Evolutionary conservation across 305 asterid genomes (phyloP).

Genomic region (Solanum aculeatissimum): DNA sequence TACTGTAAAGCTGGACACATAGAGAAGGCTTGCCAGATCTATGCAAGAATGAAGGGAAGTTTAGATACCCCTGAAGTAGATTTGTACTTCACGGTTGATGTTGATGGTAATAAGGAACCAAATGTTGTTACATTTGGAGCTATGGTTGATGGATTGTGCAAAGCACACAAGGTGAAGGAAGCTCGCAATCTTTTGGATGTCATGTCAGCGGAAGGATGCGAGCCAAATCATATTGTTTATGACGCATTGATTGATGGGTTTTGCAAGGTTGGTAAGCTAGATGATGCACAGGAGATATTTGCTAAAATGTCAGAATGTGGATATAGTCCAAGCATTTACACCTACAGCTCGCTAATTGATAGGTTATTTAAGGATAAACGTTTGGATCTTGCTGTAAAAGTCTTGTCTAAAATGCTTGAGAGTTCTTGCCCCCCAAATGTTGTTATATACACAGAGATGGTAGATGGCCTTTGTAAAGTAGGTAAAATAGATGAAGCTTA

Average conservation of each 20-base stretch:
- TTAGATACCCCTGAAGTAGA: constrained; percentile 38
- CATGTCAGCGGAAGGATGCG: constrained; percentile 54
- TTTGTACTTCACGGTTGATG: constrained; percentile 42
- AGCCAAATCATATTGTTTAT: constrained; percentile 69
- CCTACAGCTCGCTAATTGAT: constrained; percentile 75
- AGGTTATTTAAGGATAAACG: constrained; percentile 78
- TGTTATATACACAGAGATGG: constrained; percentile 72
- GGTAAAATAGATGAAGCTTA: constrained; percentile 86
- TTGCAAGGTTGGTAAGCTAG: constrained; percentile 85
- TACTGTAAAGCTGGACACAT: constrained; percentile 78
- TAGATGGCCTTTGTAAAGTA: constrained; percentile 84
- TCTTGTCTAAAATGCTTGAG: constrained; percentile 81
- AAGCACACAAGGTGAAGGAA: constrained; percentile 65
- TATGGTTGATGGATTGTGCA: constrained; percentile 87
- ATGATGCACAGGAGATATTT: constrained; percentile 83
- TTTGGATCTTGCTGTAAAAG: constrained; percentile 76
- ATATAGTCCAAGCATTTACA: constrained; percentile 52
- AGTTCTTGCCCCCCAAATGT: constrained; percentile 76
- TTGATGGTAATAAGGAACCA: constrained; percentile 38
- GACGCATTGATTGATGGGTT: constrained; percentile 91
- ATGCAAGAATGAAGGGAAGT: constrained; percentile 68
- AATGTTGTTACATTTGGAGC: constrained; percentile 82
- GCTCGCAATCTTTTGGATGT: constrained; percentile 66
- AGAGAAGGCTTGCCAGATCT: constrained; percentile 72
- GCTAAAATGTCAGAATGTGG: constrained; percentile 69